A percentile compares a stretch with the other conserved stretches of the same genome.
phyloP scores from a whole-genome alignment of 805 yeast species.

The Ogataea sp. region DNA sequence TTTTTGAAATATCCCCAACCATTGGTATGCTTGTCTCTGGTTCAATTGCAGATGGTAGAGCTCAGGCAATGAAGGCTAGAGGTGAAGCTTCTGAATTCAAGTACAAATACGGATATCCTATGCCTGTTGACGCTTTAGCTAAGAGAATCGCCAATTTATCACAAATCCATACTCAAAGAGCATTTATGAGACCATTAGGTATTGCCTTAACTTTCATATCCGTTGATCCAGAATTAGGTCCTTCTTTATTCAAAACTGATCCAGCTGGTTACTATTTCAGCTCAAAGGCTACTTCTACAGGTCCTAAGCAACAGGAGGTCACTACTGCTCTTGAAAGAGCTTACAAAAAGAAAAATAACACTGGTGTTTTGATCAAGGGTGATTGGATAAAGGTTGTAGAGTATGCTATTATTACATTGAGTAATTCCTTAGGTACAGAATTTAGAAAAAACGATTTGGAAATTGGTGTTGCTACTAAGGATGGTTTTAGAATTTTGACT shows the following conservation, averaged over 20 bases:
- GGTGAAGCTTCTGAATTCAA: constrained; percentile 94
- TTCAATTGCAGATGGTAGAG: constrained; percentile 91
- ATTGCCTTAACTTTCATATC: constrained; percentile 85
- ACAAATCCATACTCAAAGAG: constrained; percentile 94
- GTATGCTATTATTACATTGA: constrained; percentile 77
- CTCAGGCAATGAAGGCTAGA: constrained; percentile 84
- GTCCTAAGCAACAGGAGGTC: constrained; percentile 96
- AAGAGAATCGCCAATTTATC: constrained; percentile 94
- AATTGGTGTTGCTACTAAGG: constrained; percentile 76
- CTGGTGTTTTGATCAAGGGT: constrained; percentile 56
- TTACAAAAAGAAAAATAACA: constrained; percentile 45
- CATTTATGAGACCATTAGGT: constrained; percentile 97
- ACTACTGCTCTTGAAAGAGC: constrained; percentile 84
- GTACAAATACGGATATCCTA: constrained; percentile 91
- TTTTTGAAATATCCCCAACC: constrained; percentile 72
- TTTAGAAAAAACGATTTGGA: constrained; percentile 91
- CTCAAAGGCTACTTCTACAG: constrained; percentile 87
- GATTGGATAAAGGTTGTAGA: constrained; percentile 88
- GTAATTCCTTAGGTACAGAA: constrained; percentile 84
- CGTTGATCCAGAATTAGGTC: constrained; percentile 85
- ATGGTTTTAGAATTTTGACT: constrained; percentile 62
- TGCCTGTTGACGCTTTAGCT: constrained; percentile 90
- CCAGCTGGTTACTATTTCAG: constrained; percentile 96
- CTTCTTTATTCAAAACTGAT: constrained; percentile 85
- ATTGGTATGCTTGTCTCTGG: constrained; percentile 93